Conservation (phyloP, 495 filamentous ascomycete genomes). For the Xylaria sp. region DNA sequence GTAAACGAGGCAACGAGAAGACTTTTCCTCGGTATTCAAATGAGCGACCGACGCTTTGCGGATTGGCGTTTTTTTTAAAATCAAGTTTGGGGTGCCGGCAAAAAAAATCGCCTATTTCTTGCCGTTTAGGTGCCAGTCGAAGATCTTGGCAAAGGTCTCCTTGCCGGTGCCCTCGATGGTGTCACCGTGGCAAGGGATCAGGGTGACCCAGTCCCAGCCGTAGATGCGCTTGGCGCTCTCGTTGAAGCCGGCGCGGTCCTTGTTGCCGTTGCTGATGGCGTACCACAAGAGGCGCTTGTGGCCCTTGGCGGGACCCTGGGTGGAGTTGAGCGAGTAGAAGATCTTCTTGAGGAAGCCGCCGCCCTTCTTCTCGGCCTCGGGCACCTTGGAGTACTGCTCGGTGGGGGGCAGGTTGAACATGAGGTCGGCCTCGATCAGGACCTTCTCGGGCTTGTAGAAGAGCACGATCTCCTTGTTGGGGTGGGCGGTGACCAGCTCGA, state of each 20-base stretch:
- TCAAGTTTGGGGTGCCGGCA: neutral
- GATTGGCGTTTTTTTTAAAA: neutral
- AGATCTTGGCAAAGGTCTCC: conserved; percentile 78
- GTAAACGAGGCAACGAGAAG: conserved; percentile 17
- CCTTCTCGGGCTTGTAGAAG: conserved; percentile 77
- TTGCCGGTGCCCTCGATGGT: conserved; percentile 79
- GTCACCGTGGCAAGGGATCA: conserved; percentile 96
- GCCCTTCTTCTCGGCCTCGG: conserved; percentile 58
- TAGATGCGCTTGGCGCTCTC: conserved; percentile 71
- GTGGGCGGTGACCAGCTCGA: conserved; percentile 83
- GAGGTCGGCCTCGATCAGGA: conserved; percentile 90
- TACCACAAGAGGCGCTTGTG: conserved; percentile 89
- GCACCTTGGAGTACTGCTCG: conserved; percentile 78
- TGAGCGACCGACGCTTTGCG: conserved; percentile 1
- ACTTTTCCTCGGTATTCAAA: conserved; percentile 22
- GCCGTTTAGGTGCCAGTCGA: conserved; percentile 81
- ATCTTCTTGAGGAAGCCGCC: conserved; percentile 70
- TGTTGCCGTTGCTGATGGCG: conserved; percentile 56
- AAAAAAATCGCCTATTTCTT: conserved; percentile 42
- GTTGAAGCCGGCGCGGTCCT: conserved; percentile 72
- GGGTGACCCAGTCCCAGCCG: conserved; percentile 83
- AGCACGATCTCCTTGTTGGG: conserved; percentile 88
- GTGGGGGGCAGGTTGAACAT: conserved; percentile 88
- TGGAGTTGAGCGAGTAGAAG: conserved; percentile 65
- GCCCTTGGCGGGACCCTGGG: conserved; percentile 68